Percentiles rank a stretch among this genome's conserved stretches.
phyloP scores from a whole-genome alignment of 1,284 basidiomycete genomes.

The Rhizoctonia solani region DNA sequence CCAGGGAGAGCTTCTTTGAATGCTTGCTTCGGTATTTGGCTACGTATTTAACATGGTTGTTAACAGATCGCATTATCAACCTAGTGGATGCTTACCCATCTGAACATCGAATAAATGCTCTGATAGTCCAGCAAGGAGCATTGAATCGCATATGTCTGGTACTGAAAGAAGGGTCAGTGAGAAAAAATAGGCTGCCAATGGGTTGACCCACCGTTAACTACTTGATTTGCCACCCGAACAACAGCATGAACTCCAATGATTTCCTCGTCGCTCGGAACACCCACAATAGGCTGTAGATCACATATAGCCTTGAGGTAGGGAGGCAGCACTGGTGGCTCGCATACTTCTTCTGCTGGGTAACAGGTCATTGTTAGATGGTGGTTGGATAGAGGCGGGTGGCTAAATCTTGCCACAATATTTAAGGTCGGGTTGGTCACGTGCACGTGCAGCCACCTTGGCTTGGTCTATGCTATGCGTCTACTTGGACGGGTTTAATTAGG shows the following conservation, averaged over 20 bases:
- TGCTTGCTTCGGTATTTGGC: neutral
- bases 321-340: neutral
- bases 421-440: too few relatives aligned
- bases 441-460: too few relatives aligned
- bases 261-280: neutral
- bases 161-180: neutral
- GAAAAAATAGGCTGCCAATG: neutral
- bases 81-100: conserved; percentile 13
- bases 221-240: neutral
- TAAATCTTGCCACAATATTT: too few relatives aligned
- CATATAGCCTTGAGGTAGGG: neutral
- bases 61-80: too few relatives aligned
- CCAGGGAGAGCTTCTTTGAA: neutral
- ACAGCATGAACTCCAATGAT: conserved; percentile 4
- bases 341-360: neutral
- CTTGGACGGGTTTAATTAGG: too few relatives aligned
- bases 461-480: too few relatives aligned
- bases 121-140: neutral
- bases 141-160: neutral
- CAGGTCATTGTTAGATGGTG: too few relatives aligned
- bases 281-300: neutral
- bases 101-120: conserved; percentile 6
- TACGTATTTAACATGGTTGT: neutral
- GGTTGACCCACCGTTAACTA: neutral
- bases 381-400: too few relatives aligned